phyloP scores from a whole-genome alignment of 352 stramenopile species.

The Phytophthora hybrid region DNA sequence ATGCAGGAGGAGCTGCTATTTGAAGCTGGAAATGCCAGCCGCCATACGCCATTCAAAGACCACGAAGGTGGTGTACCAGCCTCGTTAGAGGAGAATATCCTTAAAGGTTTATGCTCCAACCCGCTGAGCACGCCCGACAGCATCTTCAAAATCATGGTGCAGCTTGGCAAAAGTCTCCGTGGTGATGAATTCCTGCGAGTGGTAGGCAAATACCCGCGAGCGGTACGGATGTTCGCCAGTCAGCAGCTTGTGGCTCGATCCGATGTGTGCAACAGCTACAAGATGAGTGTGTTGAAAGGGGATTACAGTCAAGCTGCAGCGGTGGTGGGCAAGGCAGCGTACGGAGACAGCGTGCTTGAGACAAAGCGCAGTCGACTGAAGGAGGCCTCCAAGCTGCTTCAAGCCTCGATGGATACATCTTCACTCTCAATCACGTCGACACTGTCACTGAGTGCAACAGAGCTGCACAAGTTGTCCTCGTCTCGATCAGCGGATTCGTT shows the following conservation, averaged over 20 bases:
- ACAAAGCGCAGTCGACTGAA: slow-evolving; percentile 51
- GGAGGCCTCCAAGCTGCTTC: slow-evolving; percentile 47
- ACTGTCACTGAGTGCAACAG: slow-evolving; percentile 13
- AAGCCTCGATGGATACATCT: slow-evolving; percentile 22
- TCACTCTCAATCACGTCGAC: slow-evolving; percentile 32
- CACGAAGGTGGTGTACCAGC: slow-evolving; percentile 9
- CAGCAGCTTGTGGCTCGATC: slow-evolving; percentile 48
- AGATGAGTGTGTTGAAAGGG: slow-evolving; percentile 28
- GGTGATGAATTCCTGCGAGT: slow-evolving; percentile 48
- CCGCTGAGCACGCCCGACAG: slow-evolving; percentile 56
- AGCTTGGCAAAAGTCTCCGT: slow-evolving; percentile 37
- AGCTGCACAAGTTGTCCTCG: slow-evolving; percentile 28
- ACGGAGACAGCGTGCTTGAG: slow-evolving; percentile 52
- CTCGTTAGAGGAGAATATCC: slow-evolving; percentile 56
- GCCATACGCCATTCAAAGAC: background rate
- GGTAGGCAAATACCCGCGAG: slow-evolving; percentile 56
- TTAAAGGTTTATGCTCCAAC: slow-evolving; percentile 54
- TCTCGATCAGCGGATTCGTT: slow-evolving; percentile 48
- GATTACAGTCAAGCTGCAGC: slow-evolving; percentile 46
- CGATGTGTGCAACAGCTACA: slow-evolving; percentile 46
- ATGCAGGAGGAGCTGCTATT: slow-evolving; percentile 48
- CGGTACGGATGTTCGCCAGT: slow-evolving; percentile 48
- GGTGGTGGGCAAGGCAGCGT: slow-evolving; percentile 55
- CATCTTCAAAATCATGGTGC: slow-evolving; percentile 51
- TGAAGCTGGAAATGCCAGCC: slow-evolving; percentile 3